A percentile compares a stretch with the other conserved stretches of the same genome.
phyloP scores from a whole-genome alignment of 2,329 filamentous ascomycete genomes.

The Pyrenophora seminiperda region DNA sequence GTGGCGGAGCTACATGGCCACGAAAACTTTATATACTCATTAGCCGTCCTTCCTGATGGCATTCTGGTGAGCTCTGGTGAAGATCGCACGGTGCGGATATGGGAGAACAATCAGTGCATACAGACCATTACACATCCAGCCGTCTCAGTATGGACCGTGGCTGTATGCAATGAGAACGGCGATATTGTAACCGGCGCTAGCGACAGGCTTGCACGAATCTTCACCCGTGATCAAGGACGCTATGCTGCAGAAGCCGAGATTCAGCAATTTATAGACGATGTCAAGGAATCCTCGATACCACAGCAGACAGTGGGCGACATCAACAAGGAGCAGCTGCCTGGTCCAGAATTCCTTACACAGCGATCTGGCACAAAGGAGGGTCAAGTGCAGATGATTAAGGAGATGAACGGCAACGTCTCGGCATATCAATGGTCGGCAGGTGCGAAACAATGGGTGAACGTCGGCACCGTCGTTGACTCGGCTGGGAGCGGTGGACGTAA shows the following conservation, averaged over 20 bases:
- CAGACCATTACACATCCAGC: slow-evolving; percentile 97
- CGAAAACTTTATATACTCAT: slow-evolving; percentile 91
- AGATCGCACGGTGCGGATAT: slow-evolving; percentile 90
- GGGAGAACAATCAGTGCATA: slow-evolving; percentile 80
- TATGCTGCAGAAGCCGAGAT: slow-evolving; percentile 71
- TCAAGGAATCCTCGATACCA: slow-evolving; percentile 83
- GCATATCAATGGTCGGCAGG: slow-evolving; percentile 83
- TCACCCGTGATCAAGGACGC: slow-evolving; percentile 73
- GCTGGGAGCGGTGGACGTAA: slow-evolving; percentile 74
- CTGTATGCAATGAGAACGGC: slow-evolving; percentile 78
- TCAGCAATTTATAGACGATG: slow-evolving; percentile 77
- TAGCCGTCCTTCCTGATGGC: slow-evolving; percentile 77
- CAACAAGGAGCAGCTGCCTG: slow-evolving; percentile 90
- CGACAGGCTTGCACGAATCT: slow-evolving; percentile 83
- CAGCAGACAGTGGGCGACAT: slow-evolving; percentile 77
- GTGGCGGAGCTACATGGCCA: slow-evolving; percentile 83
- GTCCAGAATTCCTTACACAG: slow-evolving; percentile 80
- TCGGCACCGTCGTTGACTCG: slow-evolving; percentile 93
- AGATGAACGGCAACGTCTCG: slow-evolving; percentile 78
- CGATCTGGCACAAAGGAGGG: slow-evolving; percentile 94
- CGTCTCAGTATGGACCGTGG: slow-evolving; percentile 93
- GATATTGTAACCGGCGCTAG: slow-evolving; percentile 95
- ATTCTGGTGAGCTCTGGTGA: slow-evolving; percentile 91
- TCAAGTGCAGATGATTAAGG: slow-evolving; percentile 88
- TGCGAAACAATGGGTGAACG: slow-evolving; percentile 74